These are phyloP conservation scores for Abrus pulchellus DNA, from an alignment of 306 rosid genomes.

Conservation along the genomic window DNA sequence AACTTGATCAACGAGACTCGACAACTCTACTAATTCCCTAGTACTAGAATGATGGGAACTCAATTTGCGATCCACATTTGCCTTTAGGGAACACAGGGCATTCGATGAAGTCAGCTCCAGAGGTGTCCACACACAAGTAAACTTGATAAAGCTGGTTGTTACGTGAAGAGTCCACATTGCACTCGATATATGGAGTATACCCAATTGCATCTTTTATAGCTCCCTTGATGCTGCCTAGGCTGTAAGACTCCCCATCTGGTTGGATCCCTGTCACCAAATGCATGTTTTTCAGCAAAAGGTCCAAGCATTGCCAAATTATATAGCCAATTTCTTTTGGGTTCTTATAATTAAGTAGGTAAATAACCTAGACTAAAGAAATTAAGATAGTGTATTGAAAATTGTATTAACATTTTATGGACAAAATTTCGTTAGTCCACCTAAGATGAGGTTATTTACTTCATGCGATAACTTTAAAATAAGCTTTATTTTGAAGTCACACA, in stretches of 20 bases:
- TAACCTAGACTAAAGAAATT: too few species aligned
- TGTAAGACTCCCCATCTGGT: constrained; percentile 52
- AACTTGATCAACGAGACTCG: neutral
- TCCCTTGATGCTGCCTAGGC: constrained; percentile 41
- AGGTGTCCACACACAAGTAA: constrained; percentile 55
- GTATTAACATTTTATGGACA: too few species aligned
- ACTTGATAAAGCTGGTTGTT: constrained; percentile 57
- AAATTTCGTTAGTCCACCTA: too few species aligned
- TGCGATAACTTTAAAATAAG: too few species aligned
- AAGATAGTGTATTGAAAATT: too few species aligned
- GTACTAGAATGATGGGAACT: constrained; percentile 57
- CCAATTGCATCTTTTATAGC: constrained; percentile 48
- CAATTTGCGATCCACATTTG: constrained; percentile 44
- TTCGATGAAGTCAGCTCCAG: constrained; percentile 40
- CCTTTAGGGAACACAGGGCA: constrained; percentile 53
- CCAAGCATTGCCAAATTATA: too few species aligned
- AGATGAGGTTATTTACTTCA: too few species aligned
- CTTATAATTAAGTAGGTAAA: too few species aligned
- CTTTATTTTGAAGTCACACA: too few species aligned
- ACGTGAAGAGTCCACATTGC: constrained; percentile 52
- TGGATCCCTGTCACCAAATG: constrained; percentile 38
- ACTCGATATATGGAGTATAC: constrained; percentile 44
- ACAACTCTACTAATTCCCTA: neutral
- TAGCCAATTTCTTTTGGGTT: too few species aligned
- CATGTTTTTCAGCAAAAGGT: neutral